phyloP scores from a whole-genome alignment of 2,329 filamentous ascomycete genomes.

The Diaporthe sp. region DNA sequence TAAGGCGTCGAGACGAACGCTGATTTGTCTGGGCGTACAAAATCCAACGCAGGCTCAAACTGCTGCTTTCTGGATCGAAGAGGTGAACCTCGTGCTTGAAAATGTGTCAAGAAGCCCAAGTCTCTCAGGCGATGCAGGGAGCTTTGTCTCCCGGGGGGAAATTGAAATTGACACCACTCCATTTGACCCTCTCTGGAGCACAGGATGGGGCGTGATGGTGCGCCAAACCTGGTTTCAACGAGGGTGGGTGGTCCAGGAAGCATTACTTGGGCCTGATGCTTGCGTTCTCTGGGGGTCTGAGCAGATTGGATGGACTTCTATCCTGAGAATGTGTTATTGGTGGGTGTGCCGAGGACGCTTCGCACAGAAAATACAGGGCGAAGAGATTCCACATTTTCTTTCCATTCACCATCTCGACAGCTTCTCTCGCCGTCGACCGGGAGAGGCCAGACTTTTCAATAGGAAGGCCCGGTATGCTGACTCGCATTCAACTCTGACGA shows the following conservation, averaged over 20 bases:
- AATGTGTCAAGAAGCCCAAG: not conserved
- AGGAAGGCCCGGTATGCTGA: accelerated
- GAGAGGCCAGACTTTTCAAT: not conserved
- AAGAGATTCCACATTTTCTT: not conserved
- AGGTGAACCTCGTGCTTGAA: not conserved
- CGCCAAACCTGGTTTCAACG: not conserved
- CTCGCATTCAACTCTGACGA: not conserved
- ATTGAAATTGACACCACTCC: not conserved
- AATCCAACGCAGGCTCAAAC: not conserved
- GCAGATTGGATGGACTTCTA: not conserved
- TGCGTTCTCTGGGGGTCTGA: not conserved
- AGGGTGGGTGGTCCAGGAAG: not conserved
- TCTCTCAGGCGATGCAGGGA: not conserved
- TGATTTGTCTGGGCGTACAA: slow-evolving; percentile 26
- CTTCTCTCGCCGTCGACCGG: not conserved
- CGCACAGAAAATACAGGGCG: not conserved
- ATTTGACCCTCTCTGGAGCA: not conserved
- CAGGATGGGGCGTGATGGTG: not conserved
- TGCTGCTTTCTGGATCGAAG: not conserved
- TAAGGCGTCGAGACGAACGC: not conserved
- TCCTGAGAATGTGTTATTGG: not conserved
- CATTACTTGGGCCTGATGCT: not conserved
- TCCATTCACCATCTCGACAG: not conserved
- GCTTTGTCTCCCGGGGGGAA: not conserved
- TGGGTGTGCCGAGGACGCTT: not conserved